Evolutionary conservation across 1,284 basidiomycete genomes (phyloP), one percentile per base, ranked within the genome.

Genomic region (Boletellus dicymbophilus): DNA sequence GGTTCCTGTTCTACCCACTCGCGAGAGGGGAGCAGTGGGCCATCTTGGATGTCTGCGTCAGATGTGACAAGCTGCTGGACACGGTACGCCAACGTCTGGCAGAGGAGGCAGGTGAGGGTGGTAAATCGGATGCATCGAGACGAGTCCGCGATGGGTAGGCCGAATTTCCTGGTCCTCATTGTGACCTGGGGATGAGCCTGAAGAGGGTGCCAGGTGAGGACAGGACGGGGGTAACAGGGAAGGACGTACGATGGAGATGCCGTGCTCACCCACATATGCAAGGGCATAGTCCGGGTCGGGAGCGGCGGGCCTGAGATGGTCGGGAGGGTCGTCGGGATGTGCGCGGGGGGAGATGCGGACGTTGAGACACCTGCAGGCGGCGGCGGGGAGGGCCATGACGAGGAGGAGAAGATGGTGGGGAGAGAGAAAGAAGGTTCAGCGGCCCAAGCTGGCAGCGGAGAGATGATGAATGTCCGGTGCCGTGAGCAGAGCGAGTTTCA

Each of bases 1-100:
- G 82, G 70, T 61, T 89, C 85, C 46, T 79, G 76, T 67, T 91
- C 88, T 16, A 80, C 80, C 84, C 85, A 90, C 40, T 88, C 86
- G 47, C 85, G 81, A 3, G 80, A 80, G 11, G 87, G 86, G 37
- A 89, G 68, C 8, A 90, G 68, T 3, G 83, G 80, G 7, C 86
- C 84, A 51, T 87, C 85, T 46, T 78, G 78, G n/a, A 75, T 74
- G 53, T 85, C 84, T 6, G 81, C 66, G 44, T 85, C 82, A 37
- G 72, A 67, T 33, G 80, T 70, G 40, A 85, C 76, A 30, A 76
- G 68, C 56, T 88, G 85, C 54, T 74, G 71, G 31, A 90, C 81
- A 44, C 88, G 88, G 72, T 92, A 92, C 18, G 81, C 80, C 37
- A 75, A 62, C 7, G 78, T 72, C 50, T 80, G 74, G 68, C 89